Base-by-base conservation (phyloP, 805 yeast species). In the Limtongozyma cylindracea region DNA sequence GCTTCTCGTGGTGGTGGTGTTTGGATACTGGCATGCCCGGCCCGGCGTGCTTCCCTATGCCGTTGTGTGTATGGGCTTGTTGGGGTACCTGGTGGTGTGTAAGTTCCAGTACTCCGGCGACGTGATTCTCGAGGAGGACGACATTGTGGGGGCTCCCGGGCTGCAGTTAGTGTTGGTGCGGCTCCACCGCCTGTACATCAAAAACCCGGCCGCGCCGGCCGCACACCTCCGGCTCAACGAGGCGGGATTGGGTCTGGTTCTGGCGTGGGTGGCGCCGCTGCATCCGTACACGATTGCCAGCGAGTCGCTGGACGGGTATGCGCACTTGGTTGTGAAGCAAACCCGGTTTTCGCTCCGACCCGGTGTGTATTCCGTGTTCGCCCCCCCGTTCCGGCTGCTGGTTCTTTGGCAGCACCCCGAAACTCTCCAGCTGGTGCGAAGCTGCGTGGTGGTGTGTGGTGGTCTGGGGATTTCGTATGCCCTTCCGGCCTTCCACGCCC, bases 381-480 rank as follows among this genome's bases (percentile, higher is more conserved):
- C 39, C 6, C 39, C 36, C 3, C 52, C 51, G 5, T 59, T 43
- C 31, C 49, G 59, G 3, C 49, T n/a, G n/a, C n/a, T n/a, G n/a
- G n/a, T n/a, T n/a, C n/a, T n/a, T n/a, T n/a, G 70, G 4, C 24
- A 63, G 4, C 46, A 56, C 8, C 28, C 33, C 8, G 43, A 47
- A 11, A 56, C 61, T 27, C 53, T 60, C 28, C 39, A 44, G 18
- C 49, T 61, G 0, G 66, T 61, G 0, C 55, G 53, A 16, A 53
- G 57, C 18, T 56, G 65, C 1, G 37, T 48, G 10, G 50, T 71
- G 11, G 48, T 71, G 1, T 60, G 69, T 29, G 84, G 82, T 9
- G 88, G 88, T 0, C 61, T 77, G 2, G 82, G 84, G 1, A 56
- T 72, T 8, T 65, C 80, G 0, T 57, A 57, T 24, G 72, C 69